These are phyloP conservation scores for Yarrowia bubula DNA, from an alignment of 805 yeast genomes.

Conservation along the genomic window DNA sequence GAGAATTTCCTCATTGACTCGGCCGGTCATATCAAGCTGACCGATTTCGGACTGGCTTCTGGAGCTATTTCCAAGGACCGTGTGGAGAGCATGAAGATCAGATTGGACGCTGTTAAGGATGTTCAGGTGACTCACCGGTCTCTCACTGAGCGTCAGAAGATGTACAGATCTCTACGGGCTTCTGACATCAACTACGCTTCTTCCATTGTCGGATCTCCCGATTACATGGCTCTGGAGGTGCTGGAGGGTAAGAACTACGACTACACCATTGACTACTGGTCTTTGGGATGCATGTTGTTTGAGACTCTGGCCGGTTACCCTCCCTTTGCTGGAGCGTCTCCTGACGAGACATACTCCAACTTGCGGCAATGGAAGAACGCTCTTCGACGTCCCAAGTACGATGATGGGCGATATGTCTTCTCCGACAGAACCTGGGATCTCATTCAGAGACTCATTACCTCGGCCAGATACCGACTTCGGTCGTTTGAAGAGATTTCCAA, in stretches of 20 bases:
- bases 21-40: slow-evolving; percentile 86
- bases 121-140: slow-evolving; percentile 69
- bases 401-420: slow-evolving; percentile 86
- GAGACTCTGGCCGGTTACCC: slow-evolving; percentile 97
- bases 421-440: slow-evolving; percentile 96
- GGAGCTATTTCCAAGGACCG: slow-evolving; percentile 92
- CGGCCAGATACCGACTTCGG: slow-evolving; percentile 70
- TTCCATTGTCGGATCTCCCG: slow-evolving; percentile 97
- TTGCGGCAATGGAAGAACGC: slow-evolving; percentile 90
- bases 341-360: slow-evolving; percentile 93
- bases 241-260: slow-evolving; percentile 91
- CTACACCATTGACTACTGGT: slow-evolving; percentile 98
- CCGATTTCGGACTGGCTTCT: slow-evolving; percentile 96
- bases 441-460: slow-evolving; percentile 73
- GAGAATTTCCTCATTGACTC: slow-evolving; percentile 88
- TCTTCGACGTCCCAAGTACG: slow-evolving; percentile 84
- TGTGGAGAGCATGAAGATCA: slow-evolving; percentile 81
- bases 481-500: slow-evolving; percentile 77
- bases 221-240: slow-evolving; percentile 97
- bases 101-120: slow-evolving; percentile 69
- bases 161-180: slow-evolving; percentile 71
- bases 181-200: slow-evolving; percentile 84
- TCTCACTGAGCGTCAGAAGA: slow-evolving; percentile 79
- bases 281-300: slow-evolving; percentile 93
- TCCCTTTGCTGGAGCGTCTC: slow-evolving; percentile 90